Evolutionary conservation across 352 stramenopile species (phyloP).

Genomic region (Pythium aristosporum): DNA sequence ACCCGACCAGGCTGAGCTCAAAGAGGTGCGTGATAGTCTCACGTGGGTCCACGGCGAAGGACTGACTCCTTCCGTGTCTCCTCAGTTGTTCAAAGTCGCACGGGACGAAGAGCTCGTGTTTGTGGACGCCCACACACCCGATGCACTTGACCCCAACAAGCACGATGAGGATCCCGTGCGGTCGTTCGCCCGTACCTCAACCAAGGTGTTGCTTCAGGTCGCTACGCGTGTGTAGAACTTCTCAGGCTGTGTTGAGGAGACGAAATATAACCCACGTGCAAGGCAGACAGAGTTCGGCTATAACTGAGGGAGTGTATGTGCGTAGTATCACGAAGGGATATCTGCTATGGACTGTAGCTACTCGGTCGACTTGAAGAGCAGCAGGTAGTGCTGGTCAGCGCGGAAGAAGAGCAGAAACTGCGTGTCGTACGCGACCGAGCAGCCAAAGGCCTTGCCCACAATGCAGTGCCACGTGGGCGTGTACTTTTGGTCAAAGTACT

Average conservation of each 20-base stretch:
- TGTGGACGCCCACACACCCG: constrained; percentile 56
- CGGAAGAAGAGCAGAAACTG: constrained; percentile 89
- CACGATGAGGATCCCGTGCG: constrained; percentile 38
- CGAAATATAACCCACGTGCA: background rate
- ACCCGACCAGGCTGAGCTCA: constrained; percentile 52
- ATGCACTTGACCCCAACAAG: constrained; percentile 40
- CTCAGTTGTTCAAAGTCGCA: constrained; percentile 65
- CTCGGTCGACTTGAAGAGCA: constrained; percentile 84
- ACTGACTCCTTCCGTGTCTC: background rate
- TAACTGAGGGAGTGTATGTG: background rate
- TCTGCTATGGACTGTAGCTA: constrained; percentile 25
- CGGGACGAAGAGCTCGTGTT: constrained; percentile 78
- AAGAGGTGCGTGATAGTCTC: constrained; percentile 35
- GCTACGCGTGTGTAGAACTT: constrained; percentile 11
- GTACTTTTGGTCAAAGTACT: constrained; percentile 98
- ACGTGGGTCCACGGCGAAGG: background rate
- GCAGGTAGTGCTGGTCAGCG: constrained; percentile 77
- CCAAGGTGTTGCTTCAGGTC: constrained; percentile 56
- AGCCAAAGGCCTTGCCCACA: constrained; percentile 87
- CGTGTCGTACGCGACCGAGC: constrained; percentile 90
- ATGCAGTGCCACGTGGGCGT: constrained; percentile 95
- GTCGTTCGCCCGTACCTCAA: constrained; percentile 53
- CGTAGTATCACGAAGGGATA: background rate
- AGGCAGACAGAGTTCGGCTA: background rate
- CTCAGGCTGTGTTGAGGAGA: background rate